phyloP scores from a whole-genome alignment of 495 filamentous ascomycete genomes.

The Podospora tetraspora region DNA sequence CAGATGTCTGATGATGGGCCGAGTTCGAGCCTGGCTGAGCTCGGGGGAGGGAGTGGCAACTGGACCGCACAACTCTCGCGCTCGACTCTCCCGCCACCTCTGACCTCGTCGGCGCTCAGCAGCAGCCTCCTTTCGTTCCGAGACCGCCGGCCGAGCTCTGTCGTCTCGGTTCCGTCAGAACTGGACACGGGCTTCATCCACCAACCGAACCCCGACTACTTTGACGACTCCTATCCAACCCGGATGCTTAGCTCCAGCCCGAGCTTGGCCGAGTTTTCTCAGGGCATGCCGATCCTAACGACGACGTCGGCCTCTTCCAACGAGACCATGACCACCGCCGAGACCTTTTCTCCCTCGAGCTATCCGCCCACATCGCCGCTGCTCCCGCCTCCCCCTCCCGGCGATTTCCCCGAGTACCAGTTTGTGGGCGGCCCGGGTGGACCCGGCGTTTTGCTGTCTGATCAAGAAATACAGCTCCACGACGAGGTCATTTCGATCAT shows the following conservation, averaged over 20 bases:
- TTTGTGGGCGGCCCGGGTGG: conserved; percentile 29
- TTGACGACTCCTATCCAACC: conserved; percentile 28
- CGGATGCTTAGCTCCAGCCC: conserved; percentile 24
- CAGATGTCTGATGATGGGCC: not conserved
- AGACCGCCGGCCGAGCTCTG: conserved; percentile 35
- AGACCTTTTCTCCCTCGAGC: conserved; percentile 37
- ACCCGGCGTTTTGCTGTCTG: conserved; percentile 14
- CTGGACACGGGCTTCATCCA: conserved; percentile 38
- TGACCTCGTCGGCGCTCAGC: conserved; percentile 36
- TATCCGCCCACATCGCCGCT: conserved; percentile 41
- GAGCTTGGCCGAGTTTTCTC: conserved; percentile 26
- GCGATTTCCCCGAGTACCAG: conserved; percentile 25
- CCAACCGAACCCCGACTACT: conserved; percentile 38
- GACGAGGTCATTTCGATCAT: conserved; percentile 43
- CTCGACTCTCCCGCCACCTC: conserved; percentile 35
- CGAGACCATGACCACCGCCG: conserved; percentile 19
- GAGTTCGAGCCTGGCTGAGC: not conserved
- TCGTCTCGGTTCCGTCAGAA: conserved; percentile 34
- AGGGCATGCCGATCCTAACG: conserved; percentile 27
- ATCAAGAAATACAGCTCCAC: conserved; percentile 35
- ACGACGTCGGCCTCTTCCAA: conserved; percentile 14
- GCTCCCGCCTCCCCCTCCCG: conserved; percentile 35
- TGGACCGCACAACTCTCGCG: conserved; percentile 23
- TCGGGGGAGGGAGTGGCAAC: not conserved
- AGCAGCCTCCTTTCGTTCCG: conserved; percentile 33